Evolutionary conservation across 2,329 filamentous ascomycete genomes (phyloP).

Genomic region (Fusarium verrucosum): DNA sequence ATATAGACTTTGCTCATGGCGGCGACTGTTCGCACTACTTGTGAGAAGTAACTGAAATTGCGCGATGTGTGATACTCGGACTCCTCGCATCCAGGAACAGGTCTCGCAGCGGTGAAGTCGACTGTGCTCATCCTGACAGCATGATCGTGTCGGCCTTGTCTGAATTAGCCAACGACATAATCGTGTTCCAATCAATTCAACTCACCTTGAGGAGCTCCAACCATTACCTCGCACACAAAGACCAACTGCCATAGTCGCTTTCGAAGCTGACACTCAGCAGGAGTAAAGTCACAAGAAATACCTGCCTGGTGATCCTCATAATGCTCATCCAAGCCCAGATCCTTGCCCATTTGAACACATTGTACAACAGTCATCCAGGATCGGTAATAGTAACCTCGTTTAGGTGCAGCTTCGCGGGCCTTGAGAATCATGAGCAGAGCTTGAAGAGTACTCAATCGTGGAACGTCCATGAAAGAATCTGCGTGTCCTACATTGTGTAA

Average conservation of each 20-base stretch:
- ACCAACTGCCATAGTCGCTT: conserved; percentile 91
- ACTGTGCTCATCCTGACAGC: conserved; percentile 79
- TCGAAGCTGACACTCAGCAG: conserved; percentile 82
- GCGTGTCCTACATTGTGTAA: conserved; percentile 72
- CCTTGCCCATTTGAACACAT: conserved; percentile 91
- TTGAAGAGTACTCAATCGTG: conserved; percentile 89
- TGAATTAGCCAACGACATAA: conserved; percentile 17
- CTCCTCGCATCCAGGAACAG: conserved; percentile 73
- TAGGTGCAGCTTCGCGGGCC: conserved; percentile 89
- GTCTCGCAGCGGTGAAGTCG: conserved; percentile 74
- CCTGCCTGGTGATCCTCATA: conserved; percentile 79
- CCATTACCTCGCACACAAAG: conserved; percentile 88
- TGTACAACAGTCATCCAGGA: conserved; percentile 97
- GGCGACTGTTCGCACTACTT: conserved; percentile 80
- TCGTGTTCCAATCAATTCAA: not conserved
- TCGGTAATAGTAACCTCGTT: conserved; percentile 93
- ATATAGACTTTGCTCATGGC: conserved; percentile 79
- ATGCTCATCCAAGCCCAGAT: conserved; percentile 89
- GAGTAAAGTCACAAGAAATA: conserved; percentile 72
- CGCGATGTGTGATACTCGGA: conserved; percentile 80
- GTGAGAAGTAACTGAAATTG: conserved; percentile 83
- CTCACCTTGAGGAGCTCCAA: conserved; percentile 86
- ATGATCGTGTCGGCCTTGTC: conserved; percentile 79
- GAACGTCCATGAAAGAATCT: conserved; percentile 92
- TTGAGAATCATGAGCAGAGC: conserved; percentile 88